Evolutionary conservation across 2,329 filamentous ascomycete genomes (phyloP).

Genomic region (Fusarium buharicum): DNA sequence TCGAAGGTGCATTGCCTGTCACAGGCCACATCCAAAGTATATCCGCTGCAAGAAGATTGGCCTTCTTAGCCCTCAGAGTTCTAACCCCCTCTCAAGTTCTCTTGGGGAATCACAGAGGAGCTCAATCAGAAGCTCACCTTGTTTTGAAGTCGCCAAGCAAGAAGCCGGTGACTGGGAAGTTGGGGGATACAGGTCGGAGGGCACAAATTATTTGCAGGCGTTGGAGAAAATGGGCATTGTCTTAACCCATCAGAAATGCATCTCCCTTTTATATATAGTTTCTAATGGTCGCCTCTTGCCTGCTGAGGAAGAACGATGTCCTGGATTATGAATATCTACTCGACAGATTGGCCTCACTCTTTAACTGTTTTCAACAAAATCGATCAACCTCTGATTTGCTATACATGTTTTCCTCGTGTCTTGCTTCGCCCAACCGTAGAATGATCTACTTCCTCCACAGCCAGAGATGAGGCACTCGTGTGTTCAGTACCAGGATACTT

Average conservation of each 20-base stretch:
- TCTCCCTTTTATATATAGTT: no score
- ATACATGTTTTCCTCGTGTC: not conserved
- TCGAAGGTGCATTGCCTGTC: not conserved
- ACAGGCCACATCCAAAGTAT: not conserved
- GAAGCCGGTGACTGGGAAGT: no score
- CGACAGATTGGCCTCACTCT: no score
- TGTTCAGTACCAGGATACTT: constrained; percentile 9
- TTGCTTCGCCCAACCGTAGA: not conserved
- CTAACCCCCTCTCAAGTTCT: not conserved
- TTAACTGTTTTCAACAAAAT: no score
- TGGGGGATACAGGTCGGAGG: no score
- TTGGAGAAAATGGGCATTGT: no score
- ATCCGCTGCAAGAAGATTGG: not conserved
- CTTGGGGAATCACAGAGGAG: not conserved
- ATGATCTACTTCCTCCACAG: not conserved
- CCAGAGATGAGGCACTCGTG: not conserved
- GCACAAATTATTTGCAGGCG: no score
- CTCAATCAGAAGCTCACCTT: not conserved
- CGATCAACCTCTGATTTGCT: no score
- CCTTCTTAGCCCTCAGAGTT: not conserved
- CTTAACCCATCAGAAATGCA: no score
- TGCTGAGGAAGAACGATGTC: no score
- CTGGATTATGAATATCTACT: no score
- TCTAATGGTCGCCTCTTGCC: no score
- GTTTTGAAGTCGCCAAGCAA: not conserved